Evolutionary conservation across 257 asterid species (phyloP).

Genomic region (Solanum raphanifolium): DNA sequence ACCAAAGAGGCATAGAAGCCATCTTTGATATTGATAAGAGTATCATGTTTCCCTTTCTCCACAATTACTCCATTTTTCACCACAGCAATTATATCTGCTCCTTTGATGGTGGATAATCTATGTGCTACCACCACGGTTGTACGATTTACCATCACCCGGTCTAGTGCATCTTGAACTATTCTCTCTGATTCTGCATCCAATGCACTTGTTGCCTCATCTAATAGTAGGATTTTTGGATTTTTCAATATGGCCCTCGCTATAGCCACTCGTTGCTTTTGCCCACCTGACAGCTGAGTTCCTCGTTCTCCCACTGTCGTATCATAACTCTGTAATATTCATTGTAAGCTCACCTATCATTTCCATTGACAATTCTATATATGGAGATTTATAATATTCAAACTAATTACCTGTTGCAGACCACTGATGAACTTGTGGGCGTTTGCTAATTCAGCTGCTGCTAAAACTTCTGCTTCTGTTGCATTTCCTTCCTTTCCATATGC

Average conservation of each 20-base stretch:
- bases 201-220: conserved; percentile 91
- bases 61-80: conserved; percentile 70
- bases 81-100: conserved; percentile 75
- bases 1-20: conserved; percentile 67
- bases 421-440: conserved; percentile 89
- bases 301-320: conserved; percentile 82
- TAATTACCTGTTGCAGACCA: conserved; percentile 38
- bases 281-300: conserved; percentile 75
- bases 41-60: conserved; percentile 83
- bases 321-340: conserved; percentile 34
- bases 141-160: conserved; percentile 56
- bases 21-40: conserved; percentile 46
- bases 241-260: conserved; percentile 80
- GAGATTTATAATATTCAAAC: background rate
- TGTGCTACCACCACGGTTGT: conserved; percentile 90
- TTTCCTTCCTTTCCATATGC: conserved; percentile 74
- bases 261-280: conserved; percentile 89
- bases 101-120: conserved; percentile 67
- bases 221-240: conserved; percentile 57
- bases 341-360: background rate
- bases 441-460: conserved; percentile 66
- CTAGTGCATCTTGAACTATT: conserved; percentile 76
- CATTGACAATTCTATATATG: background rate
- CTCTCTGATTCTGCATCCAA: conserved; percentile 81
- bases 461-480: conserved; percentile 73